These are phyloP conservation scores for Iris macrosiphon DNA, from an alignment of 106 monocot species.

Conservation along the genomic window DNA sequence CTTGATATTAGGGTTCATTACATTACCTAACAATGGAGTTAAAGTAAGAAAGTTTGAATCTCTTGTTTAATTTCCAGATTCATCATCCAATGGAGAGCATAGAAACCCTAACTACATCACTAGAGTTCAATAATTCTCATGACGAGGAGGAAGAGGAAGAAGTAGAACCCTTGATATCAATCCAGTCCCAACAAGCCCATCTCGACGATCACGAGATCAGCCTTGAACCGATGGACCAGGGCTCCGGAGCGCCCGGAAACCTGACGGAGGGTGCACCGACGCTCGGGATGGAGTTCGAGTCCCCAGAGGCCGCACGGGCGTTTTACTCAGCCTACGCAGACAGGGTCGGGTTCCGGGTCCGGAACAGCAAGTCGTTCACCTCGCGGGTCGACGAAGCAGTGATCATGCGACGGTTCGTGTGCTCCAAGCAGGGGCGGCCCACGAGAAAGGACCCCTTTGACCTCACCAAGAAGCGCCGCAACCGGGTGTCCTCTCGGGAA, in stretches of 20 bases:
- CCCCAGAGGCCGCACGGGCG: slow-evolving; percentile 45
- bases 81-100: slow-evolving; percentile 18
- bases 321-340: slow-evolving; percentile 72
- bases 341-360: slow-evolving; percentile 56
- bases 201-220: slow-evolving; percentile 9
- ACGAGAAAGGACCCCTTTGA: slow-evolving; percentile 75
- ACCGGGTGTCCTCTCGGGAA: slow-evolving; percentile 67
- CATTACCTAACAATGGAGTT: no score
- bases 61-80: background rate
- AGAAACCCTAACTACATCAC: slow-evolving; percentile 6
- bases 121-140: slow-evolving; percentile 20
- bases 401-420: slow-evolving; percentile 87
- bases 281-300: slow-evolving; percentile 68
- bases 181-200: slow-evolving; percentile 13
- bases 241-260: background rate
- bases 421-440: slow-evolving; percentile 69
- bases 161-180: slow-evolving; percentile 20
- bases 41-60: no score
- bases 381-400: slow-evolving; percentile 71
- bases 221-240: background rate
- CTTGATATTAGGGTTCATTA: no score
- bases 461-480: slow-evolving; percentile 67
- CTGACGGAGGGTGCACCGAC: slow-evolving; percentile 21
- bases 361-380: slow-evolving; percentile 79
- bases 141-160: slow-evolving; percentile 15